Evolutionary conservation across 2,329 filamentous ascomycete genomes (phyloP).

Genomic region (Cercospora brassicicola): DNA sequence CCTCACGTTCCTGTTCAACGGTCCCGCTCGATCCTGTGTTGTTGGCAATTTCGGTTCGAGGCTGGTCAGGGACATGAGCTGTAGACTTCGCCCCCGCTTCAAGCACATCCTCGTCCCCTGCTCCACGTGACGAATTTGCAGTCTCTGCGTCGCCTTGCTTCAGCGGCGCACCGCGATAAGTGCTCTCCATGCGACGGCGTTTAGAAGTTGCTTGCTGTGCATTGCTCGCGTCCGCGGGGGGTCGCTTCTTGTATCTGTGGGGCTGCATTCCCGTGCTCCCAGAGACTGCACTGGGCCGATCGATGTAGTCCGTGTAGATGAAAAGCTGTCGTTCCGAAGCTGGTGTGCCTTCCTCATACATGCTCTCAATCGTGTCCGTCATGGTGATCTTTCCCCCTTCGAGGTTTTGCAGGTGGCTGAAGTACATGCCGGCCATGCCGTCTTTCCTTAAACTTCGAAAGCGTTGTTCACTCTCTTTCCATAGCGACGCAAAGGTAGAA

Average conservation of each 20-base stretch:
- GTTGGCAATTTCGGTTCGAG: slow-evolving; percentile 4
- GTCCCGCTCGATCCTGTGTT: neutral
- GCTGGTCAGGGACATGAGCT: neutral
- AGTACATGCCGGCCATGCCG: slow-evolving; percentile 4
- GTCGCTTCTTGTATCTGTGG: neutral
- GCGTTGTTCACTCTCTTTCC: slow-evolving; percentile 6
- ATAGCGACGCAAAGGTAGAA: slow-evolving; percentile 2
- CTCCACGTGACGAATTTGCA: slow-evolving; percentile 8
- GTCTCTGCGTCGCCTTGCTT: neutral
- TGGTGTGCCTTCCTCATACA: slow-evolving; percentile 2
- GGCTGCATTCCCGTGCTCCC: neutral
- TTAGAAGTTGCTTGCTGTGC: neutral
- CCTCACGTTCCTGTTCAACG: neutral
- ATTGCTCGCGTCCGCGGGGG: neutral
- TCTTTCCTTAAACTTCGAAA: slow-evolving; percentile 5
- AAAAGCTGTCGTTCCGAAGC: slow-evolving; percentile 8
- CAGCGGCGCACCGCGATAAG: neutral
- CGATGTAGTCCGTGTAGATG: neutral
- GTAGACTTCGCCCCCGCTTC: neutral
- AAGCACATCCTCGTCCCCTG: neutral
- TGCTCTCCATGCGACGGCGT: neutral
- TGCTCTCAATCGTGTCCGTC: slow-evolving; percentile 3
- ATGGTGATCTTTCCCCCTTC: slow-evolving; percentile 7
- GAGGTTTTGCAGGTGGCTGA: slow-evolving; percentile 7
- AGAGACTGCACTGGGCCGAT: neutral